Conservation (phyloP, 1,284 basidiomycete genomes). For the Ceratobasidium sp. region DNA sequence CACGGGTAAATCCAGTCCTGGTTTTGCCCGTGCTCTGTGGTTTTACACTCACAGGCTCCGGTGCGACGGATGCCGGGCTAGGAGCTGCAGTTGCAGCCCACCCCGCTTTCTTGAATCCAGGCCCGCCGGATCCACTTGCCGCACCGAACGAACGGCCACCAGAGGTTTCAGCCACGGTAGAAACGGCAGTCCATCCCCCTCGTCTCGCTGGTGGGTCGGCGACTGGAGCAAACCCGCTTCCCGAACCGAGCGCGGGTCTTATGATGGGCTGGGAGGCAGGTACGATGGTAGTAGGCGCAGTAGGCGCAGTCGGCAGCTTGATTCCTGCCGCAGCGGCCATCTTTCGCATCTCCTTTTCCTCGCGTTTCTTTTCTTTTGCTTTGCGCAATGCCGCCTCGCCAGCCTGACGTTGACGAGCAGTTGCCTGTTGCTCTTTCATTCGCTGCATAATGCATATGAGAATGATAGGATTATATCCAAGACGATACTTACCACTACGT, state of each 20-base stretch:
- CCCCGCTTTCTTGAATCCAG: conserved; percentile 60
- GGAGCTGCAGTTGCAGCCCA: conserved; percentile 56
- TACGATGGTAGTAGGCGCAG: conserved; percentile 43
- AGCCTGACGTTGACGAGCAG: conserved; percentile 37
- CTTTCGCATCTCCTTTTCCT: conserved; percentile 80
- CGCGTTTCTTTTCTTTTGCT: conserved; percentile 80
- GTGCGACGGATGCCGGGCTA: conserved; percentile 41
- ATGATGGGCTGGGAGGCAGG: conserved; percentile 44
- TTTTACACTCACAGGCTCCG: not conserved
- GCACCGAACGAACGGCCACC: conserved; percentile 9
- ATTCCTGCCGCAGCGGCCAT: conserved; percentile 78
- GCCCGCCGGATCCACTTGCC: not conserved
- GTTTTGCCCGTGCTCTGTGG: not conserved
- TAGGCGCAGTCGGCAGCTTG: conserved; percentile 62
- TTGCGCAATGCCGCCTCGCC: conserved; percentile 53
- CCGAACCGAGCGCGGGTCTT: conserved; percentile 46
- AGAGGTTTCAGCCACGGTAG: conserved; percentile 32
- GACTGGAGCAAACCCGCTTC: conserved; percentile 37
- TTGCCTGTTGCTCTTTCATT: conserved; percentile 46
- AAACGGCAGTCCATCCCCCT: conserved; percentile 37
- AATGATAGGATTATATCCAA: too few species aligned
- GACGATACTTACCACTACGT: conserved; percentile 38
- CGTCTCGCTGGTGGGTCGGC: conserved; percentile 12
- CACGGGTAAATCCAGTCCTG: conserved; percentile 45
- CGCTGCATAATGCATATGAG: too few species aligned